Conservation (phyloP, 1,139 yeast genomes). For the Blastobotrys buckinghamii region DNA sequence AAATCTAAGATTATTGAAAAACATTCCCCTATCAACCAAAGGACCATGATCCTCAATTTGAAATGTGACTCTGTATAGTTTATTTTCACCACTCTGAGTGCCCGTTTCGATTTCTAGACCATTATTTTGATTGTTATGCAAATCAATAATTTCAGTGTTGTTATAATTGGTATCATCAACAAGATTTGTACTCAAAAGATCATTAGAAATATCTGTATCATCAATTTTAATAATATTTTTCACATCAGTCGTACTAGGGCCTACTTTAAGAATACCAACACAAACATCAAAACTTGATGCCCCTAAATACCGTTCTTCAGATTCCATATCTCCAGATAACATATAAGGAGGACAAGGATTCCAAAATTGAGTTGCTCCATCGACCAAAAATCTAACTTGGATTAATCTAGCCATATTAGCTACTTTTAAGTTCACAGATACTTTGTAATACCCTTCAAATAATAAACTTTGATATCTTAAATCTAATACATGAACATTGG, state of each 20-base stretch:
- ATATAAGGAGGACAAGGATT: conserved; percentile 16
- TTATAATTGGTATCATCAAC: conserved; percentile 16
- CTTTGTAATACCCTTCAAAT: conserved; percentile 22
- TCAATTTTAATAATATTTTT: no score
- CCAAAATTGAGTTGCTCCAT: conserved; percentile 14
- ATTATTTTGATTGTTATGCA: no score
- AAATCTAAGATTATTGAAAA: conserved; percentile 54
- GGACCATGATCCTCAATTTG: conserved; percentile 57
- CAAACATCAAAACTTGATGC: conserved; percentile 47
- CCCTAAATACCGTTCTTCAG: conserved; percentile 46
- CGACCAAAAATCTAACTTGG: conserved; percentile 21
- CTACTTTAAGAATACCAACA: conserved; percentile 47
- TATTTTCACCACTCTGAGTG: no score
- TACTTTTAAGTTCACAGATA: conserved; percentile 22
- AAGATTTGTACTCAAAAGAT: no score
- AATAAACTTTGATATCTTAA: conserved; percentile 24
- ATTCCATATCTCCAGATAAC: conserved; percentile 47
- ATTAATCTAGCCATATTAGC: conserved; percentile 19
- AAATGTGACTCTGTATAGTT: conserved; percentile 39
- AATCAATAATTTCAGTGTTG: no score
- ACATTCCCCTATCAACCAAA: conserved; percentile 49
- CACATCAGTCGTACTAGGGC: no score
- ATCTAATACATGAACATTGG: conserved; percentile 24
- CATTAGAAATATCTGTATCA: no score
- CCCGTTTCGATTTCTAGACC: no score